Evolutionary conservation across 2,329 filamentous ascomycete genomes (phyloP), one percentile per base, ranked within the genome.

Genomic region (Xylaria sp.): DNA sequence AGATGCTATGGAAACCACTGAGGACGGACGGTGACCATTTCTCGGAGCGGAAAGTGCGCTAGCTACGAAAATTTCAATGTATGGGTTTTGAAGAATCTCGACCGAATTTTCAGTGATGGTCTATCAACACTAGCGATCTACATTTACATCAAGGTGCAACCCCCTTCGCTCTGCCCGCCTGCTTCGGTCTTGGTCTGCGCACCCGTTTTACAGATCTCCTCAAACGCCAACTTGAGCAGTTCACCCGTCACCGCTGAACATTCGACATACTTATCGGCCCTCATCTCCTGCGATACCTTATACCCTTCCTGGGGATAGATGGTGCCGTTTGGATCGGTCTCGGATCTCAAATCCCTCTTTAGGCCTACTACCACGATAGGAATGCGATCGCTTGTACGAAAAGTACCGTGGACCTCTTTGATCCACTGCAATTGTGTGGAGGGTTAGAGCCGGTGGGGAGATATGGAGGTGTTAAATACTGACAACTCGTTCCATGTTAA

Each of bases 301-400:
- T 88, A 87, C 1, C 82, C 88, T 77, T 90, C 88, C 69, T 90
- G 85, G 11, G 88, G 88, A 69, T 88, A 86, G 60, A 90, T 87
- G 71, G 86, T 84, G 34, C 87, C 87, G 67, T 88, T 88, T 1
- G 86, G 86, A 72, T 90, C 87, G 12, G 81, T 79, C 68, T 88
- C 86, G 1, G 85, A 86, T 64, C 86, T 81, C 61, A 89, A 77
- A 72, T 90, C 88, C 67, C 88, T 82, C 78, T 90, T 90, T 68
- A 90, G 79, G 11, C 88, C 88, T 3, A 89, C 78, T 14, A 90
- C 80, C 19, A 89, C 80, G 30, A 90, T 69, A 1, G 88, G 88
- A 36, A 89, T 76, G 32, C 75, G 78, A 71, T 86, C 85, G 68
- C 81, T 80, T 27, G 81, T 78, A 34, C 77, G 75, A 71, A 89